phyloP scores from a whole-genome alignment of 192 early-diverging fungal genomes.

The Coemansia sp. region DNA sequence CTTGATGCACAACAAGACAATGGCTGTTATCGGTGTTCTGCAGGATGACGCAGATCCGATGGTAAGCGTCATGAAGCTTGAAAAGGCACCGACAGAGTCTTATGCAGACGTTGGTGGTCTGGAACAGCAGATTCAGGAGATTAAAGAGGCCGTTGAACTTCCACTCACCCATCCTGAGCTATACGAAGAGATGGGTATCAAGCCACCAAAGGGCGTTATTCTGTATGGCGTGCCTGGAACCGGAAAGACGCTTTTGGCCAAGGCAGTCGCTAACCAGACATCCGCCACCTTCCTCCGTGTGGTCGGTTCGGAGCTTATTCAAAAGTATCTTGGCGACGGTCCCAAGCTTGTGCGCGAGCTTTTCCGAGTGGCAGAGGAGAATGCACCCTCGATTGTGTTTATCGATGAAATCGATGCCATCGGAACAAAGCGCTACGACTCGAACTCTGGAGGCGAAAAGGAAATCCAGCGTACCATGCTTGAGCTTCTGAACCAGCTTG shows the following conservation, averaged over 20 bases:
- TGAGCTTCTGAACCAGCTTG: conserved; percentile 96
- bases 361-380: conserved; percentile 95
- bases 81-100: conserved; percentile 98
- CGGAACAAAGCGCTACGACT: conserved; percentile 96
- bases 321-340: conserved; percentile 99
- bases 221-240: conserved; percentile 94
- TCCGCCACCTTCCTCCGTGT: conserved; percentile 97
- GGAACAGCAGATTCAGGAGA: conserved; percentile 96
- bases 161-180: conserved; percentile 96
- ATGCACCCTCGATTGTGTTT: conserved; percentile 97
- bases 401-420: conserved; percentile 99
- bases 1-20: conserved; percentile 88
- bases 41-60: conserved; percentile 95
- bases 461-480: conserved; percentile 98
- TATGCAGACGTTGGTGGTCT: conserved; percentile 98
- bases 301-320: conserved; percentile 96
- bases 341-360: conserved; percentile 97
- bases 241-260: conserved; percentile 92
- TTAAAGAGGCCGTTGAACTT: conserved; percentile 96
- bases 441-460: conserved; percentile 90
- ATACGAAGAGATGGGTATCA: conserved; percentile 99
- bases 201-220: conserved; percentile 96
- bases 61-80: conserved; percentile 99
- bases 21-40: conserved; percentile 93
- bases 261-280: conserved; percentile 98